A percentile compares a stretch with the other conserved stretches of the same genome.
phyloP scores from a whole-genome alignment of 805 yeast species.

The Zygoascus ofunaensis region DNA sequence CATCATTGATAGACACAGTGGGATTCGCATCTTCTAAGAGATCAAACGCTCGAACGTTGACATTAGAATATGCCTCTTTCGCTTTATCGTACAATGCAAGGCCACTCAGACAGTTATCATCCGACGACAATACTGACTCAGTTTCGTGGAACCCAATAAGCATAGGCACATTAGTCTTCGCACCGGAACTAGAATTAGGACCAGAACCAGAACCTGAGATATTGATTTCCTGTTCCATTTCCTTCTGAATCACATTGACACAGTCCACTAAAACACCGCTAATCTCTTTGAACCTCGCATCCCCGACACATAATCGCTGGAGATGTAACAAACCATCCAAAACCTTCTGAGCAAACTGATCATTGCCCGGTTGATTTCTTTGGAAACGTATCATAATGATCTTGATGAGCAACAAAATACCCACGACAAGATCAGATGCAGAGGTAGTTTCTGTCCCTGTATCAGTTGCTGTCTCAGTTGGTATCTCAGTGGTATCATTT shows the following conservation, averaged over 20 bases:
- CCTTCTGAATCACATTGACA: slow-evolving; percentile 13
- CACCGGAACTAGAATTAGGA: too few species aligned
- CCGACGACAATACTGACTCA: background rate
- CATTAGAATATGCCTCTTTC: slow-evolving; percentile 28
- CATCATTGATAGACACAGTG: slow-evolving; percentile 39
- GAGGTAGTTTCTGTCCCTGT: slow-evolving; percentile 3
- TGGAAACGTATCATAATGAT: slow-evolving; percentile 21
- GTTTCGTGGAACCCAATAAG: background rate
- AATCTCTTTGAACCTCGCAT: slow-evolving; percentile 9
- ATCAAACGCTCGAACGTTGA: slow-evolving; percentile 44
- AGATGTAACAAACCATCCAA: background rate
- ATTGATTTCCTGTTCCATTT: slow-evolving; percentile 1
- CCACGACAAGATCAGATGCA: slow-evolving; percentile 5
- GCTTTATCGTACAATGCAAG: slow-evolving; percentile 25
- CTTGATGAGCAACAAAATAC: slow-evolving; percentile 19
- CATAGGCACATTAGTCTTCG: background rate
- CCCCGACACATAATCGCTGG: background rate
- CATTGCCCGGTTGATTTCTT: background rate
- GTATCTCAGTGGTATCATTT: slow-evolving; percentile 5
- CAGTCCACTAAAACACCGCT: slow-evolving; percentile 15
- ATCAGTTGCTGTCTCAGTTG: background rate
- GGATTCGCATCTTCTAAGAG: slow-evolving; percentile 50
- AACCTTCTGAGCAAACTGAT: background rate
- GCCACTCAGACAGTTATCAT: slow-evolving; percentile 14
- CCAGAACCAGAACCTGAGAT: too few species aligned